Base-by-base conservation (phyloP, 345 rosid genomes). In the Salix purpurea region DNA sequence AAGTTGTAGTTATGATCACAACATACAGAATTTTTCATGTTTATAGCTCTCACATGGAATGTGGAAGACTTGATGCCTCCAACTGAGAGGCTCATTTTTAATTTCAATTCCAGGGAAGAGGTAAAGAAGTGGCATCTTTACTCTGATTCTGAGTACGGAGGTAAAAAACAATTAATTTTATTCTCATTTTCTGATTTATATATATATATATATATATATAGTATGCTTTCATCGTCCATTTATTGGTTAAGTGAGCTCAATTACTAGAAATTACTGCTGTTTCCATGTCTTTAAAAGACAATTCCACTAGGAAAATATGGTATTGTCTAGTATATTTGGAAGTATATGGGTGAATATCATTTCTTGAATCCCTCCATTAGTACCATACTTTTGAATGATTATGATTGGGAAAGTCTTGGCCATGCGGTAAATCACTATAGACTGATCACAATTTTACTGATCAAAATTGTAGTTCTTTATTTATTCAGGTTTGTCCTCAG, bases 81-180 rank as follows among this genome's bases (percentile, higher is more conserved):
- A 16, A 68, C 67, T 11, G 99, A 95, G 83, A 93, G 65, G 82
- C 74, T 72, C 72, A 86, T 95, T 40, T 95, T 91, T 85, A 88
- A 83, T 79, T 95, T 95, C 82, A 83, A 80, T 79, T 87, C 97
- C 0, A 93, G 81, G 85, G 92, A 92, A 71, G 94, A 95, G 82
- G 82, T 95, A 14, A 93, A 88, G 60, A 89, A 80, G 79, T 93
- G 99, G 99, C 97, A 95, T 86, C 83, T 93, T 3, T 93, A 90
- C 85, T 93, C 99, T 2, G 99, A 93, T 85, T 89, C 98, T 68
- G 96, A 93, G 80, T 95, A 83, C 80, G 99, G 97, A 85, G 97
- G 99, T 95, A 88, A 64, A n/a, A 64, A 62, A 7, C 7, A 19
- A 62, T 21, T 62, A 26, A 8, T 64, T 62, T 62, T n/a, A 23